A percentile compares a stretch with the other conserved stretches of the same genome.
phyloP scores from a whole-genome alignment of 2,329 filamentous ascomycete species.

The Hirsutella rhossiliensis region DNA sequence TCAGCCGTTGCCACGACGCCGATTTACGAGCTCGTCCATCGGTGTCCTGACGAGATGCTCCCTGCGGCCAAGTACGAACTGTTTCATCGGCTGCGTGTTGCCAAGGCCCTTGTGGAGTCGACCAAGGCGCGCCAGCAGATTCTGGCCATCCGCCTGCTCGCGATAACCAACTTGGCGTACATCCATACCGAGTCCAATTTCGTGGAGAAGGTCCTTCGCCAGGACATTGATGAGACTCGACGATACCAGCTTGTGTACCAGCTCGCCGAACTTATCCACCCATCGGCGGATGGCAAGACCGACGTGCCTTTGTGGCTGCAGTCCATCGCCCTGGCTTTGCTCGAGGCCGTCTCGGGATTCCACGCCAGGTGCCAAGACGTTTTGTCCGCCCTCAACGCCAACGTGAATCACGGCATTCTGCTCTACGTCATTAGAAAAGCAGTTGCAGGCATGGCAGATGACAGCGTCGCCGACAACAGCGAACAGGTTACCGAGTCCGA shows the following conservation, averaged over 20 bases:
- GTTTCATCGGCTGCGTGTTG: constrained; percentile 69
- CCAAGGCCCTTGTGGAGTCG: constrained; percentile 64
- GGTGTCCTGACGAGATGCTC: constrained; percentile 53
- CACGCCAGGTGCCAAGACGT: constrained; percentile 70
- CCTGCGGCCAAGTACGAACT: constrained; percentile 68
- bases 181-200: constrained; percentile 78
- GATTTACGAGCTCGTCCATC: constrained; percentile 44
- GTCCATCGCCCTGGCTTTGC: constrained; percentile 64
- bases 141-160: constrained; percentile 69
- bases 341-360: constrained; percentile 78
- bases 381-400: constrained; percentile 81
- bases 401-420: constrained; percentile 90
- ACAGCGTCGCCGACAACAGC: constrained; percentile 38
- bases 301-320: constrained; percentile 67
- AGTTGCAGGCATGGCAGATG: constrained; percentile 63
- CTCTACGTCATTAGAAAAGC: constrained; percentile 89
- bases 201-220: constrained; percentile 70
- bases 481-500: constrained; percentile 57
- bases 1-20: constrained; percentile 37
- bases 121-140: constrained; percentile 59
- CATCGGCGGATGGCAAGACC: constrained; percentile 56
- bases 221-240: constrained; percentile 81
- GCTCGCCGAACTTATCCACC: constrained; percentile 81
- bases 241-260: constrained; percentile 86
- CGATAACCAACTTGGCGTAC: constrained; percentile 83